Base-by-base conservation (phyloP, 257 asterid genomes). In the Solanum megistacrolobum region DNA sequence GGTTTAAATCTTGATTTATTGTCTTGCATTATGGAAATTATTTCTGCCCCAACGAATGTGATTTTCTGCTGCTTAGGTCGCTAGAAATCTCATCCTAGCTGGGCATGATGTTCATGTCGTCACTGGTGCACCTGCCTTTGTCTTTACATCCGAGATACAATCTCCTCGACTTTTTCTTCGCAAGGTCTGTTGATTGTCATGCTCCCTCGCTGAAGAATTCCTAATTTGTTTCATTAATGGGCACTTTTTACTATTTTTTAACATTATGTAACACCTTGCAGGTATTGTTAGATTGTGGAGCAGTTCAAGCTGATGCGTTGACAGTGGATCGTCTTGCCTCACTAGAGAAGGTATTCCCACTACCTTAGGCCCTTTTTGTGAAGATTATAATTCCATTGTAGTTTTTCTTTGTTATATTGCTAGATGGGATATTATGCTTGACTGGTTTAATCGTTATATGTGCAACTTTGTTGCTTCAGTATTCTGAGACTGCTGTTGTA, bases 291-390 rank as follows among this genome's bases (percentile, higher is more conserved):
- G 99, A 97, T 89, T 97, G 99, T 92, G 99, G 99, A 85, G 99
- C 99, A 82, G 98, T 97, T 92, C 99, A 97, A 91, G 98, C 99
- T 46, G 99, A 97, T 92, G 99, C 99, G 29, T 92, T 97, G 94
- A 97, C 99, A 11, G 99, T 97, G 89, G 99, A 97, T 89, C 98
- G 98, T 58, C 98, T 97, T 87, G 99, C 99, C 86, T 97, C 99
- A 78, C 86, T 97, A 88, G 98, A 97, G 92, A 96, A 94, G 96
- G 99, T 93, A 81, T 85, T 79, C 38, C 74, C 5, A 34, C 35
- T 87, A 23, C 43, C 62, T 34, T 7, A 11, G 25, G 69, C 29
- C 84, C 41, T 66, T 36, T 65, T 68, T 72, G 20, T 18, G 35
- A 74, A 66, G 62, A 39, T 66, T 14, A 27, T 65, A 9, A 29